Evolutionary conservation across 208 protist genomes (phyloP), one percentile per base, ranked within the genome.

Genomic region (Acanthamoeba culbertsoni): DNA sequence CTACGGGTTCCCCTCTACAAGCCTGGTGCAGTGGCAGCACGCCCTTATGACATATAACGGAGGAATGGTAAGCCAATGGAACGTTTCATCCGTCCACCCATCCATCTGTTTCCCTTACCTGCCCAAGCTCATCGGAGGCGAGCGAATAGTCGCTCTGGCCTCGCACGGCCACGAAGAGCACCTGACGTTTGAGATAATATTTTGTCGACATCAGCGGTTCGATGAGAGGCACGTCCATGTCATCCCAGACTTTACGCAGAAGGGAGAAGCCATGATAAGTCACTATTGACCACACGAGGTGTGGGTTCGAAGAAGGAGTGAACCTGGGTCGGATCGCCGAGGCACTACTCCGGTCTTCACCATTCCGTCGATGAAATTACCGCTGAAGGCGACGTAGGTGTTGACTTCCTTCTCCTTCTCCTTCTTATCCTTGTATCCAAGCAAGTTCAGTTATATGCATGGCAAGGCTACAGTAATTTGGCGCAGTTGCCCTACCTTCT

Each of bases 371-470:
- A 92, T 37, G 86, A 92, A 92, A 10, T 51, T 23, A 1, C 51
- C 57, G 62, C 37, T 48, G 42, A 92, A 92, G 4, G 86, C 40
- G 26, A 92, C 46, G 14, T 51, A 75, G 26, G 59, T 26, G n/a
- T 75, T 65, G 23, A 92, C 59, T 33, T 89, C 79, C 79, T 92
- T 92, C 16, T 92, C 46, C 35, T 92, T 92, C n/a, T 92, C 57
- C 20, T 92, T 51, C 40, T 92, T 75, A 26, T 73, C 28, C n/a
- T 92, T 6, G 18, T 42, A 8, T 90, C 10, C 37, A 8, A 28
- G 18, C n/a, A 10, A 14, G 12, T 8, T 53, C 20, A 18, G 31
- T 31, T 45, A 10, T 37, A 8, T 62, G n/a, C n/a, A 45, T 62
- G 12, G 48, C 18, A 55, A 55, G 12, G 18, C 18, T 18, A 55